These are phyloP conservation scores for Zea luxurians DNA, from an alignment of 176 grass and related monocot species.

Conservation along the genomic window DNA sequence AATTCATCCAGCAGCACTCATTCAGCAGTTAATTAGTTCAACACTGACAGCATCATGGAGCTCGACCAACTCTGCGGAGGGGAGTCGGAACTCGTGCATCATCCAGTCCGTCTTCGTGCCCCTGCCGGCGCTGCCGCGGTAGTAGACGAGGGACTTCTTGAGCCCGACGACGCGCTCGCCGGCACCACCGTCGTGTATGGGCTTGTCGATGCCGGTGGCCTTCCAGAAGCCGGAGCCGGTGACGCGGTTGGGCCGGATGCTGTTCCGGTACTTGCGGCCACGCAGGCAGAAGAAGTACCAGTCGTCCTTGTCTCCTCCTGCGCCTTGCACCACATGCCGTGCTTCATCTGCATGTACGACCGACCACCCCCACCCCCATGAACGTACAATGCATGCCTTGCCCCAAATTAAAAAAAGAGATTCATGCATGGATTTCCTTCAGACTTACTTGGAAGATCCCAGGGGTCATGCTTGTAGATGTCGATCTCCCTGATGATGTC, in stretches of 20 bases:
- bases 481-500: slow-evolving; percentile 62
- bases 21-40: neutral
- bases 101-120: slow-evolving; percentile 81
- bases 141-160: slow-evolving; percentile 85
- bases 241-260: slow-evolving; percentile 67
- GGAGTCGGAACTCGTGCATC: slow-evolving; percentile 89
- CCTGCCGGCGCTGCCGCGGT: slow-evolving; percentile 66
- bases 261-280: slow-evolving; percentile 73
- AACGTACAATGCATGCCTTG: too few relatives aligned
- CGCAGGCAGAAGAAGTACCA: slow-evolving; percentile 68
- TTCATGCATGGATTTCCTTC: neutral
- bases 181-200: slow-evolving; percentile 33
- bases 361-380: too few relatives aligned
- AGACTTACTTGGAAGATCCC: slow-evolving; percentile 66
- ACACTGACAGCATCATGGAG: slow-evolving; percentile 58
- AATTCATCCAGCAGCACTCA: neutral
- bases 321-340: slow-evolving; percentile 17
- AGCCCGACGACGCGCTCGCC: slow-evolving; percentile 51
- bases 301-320: slow-evolving; percentile 55
- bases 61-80: neutral
- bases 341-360: slow-evolving; percentile 32
- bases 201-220: slow-evolving; percentile 72
- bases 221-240: slow-evolving; percentile 79
- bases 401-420: too few relatives aligned
- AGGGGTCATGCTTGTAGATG: slow-evolving; percentile 70